phyloP scores from a whole-genome alignment of 2,329 filamentous ascomycete genomes.

The Hypomyces rosellus region DNA sequence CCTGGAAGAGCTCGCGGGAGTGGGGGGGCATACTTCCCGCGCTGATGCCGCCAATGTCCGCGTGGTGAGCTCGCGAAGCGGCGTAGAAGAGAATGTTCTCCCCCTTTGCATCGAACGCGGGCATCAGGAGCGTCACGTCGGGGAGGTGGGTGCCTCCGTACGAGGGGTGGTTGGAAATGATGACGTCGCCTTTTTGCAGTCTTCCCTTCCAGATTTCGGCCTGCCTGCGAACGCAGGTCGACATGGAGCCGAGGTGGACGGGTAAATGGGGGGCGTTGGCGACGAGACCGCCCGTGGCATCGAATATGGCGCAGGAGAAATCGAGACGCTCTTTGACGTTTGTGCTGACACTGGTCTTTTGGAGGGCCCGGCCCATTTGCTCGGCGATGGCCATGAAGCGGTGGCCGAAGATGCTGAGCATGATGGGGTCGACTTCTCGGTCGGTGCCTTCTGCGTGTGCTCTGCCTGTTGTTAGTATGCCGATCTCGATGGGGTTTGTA shows the following conservation, averaged over 20 bases:
- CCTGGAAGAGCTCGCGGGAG: conserved; percentile 57
- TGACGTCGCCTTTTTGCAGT: conserved; percentile 70
- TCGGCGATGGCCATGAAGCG: conserved; percentile 83
- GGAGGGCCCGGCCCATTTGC: conserved; percentile 73
- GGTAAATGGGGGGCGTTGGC: conserved; percentile 76
- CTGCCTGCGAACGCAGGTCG: conserved; percentile 71
- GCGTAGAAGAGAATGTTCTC: conserved; percentile 76
- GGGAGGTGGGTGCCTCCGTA: conserved; percentile 78
- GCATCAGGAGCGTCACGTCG: conserved; percentile 75
- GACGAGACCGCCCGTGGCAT: conserved; percentile 66
- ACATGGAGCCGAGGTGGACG: conserved; percentile 77
- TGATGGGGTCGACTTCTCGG: conserved; percentile 61
- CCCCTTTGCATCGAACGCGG: conserved; percentile 59
- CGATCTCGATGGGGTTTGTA: not conserved
- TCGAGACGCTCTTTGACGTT: conserved; percentile 80
- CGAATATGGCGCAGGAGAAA: conserved; percentile 77
- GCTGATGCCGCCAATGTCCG: conserved; percentile 77
- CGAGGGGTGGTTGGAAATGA: conserved; percentile 78
- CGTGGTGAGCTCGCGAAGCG: conserved; percentile 72
- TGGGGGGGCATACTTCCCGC: conserved; percentile 77
- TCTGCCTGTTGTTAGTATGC: conserved; percentile 12
- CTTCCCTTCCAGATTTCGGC: conserved; percentile 74
- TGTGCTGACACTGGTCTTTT: conserved; percentile 74
- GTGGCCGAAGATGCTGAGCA: conserved; percentile 74
- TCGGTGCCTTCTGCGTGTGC: conserved; percentile 16